Base-by-base conservation (phyloP, 176 grass and related monocot genomes). In the Carex scoparia region DNA sequence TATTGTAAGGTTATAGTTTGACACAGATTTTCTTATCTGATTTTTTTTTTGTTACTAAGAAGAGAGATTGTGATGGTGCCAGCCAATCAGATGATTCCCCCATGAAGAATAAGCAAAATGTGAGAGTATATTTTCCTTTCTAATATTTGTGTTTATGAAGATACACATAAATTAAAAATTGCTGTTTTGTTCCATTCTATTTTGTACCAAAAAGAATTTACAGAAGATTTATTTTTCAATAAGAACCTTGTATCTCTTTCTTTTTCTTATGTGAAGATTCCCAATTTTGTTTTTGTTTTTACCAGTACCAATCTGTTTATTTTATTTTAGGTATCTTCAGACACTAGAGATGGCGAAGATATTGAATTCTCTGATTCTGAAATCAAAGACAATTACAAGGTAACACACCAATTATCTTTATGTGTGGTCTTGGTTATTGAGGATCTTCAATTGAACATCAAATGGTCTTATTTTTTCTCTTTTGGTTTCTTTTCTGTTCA, bases 61-160 rank as follows among this genome's bases (percentile, higher is more conserved):
- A 97, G 84, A 84, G 67, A 86, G 55, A 88, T 38, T 11, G 11
- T 3, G 81, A 54, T 80, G 42, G 23, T 79, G 33, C 13, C 13
- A 13, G 11, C 58, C 19, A 85, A 81, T 79, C 53, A 59, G 87
- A 90, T 75, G 79, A 78, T 40, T 67, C 61, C 57, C 82, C 49
- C 76, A 69, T 85, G 83, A 94, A 88, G 83, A 94, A 88, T 79
- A 87, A 93, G 89, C 73, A 11, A 69, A 97, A 90, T 49, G 60
- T 76, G 71, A 76, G 71, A 54, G 53, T 71, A 35, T 48, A 72
- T 64, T 40, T 40, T 13, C 40, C 87, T 86, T 30, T 82, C n/a
- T 33, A 9, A 35, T 15, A 56, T 12, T 78, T 9, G 13, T n/a
- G 37, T 57, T 78, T 77, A 16, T 33, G 51, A 44, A 27, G 61